Evolutionary conservation across 2,329 filamentous ascomycete genomes (phyloP).

Genomic region (Penicillium paneum): DNA sequence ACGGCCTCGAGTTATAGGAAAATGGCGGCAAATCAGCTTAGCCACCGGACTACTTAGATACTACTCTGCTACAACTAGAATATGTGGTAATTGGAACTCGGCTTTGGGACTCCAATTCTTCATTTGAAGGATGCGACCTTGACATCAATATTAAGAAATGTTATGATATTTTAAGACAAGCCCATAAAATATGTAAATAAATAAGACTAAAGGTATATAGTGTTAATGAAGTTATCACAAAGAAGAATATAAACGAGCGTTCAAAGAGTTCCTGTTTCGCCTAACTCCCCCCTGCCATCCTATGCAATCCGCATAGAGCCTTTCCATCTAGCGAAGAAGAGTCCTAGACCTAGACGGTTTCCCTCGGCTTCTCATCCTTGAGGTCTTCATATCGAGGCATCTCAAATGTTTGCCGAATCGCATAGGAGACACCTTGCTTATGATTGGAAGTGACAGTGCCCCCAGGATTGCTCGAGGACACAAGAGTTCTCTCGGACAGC

Average conservation of each 20-base stretch:
- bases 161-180: background rate
- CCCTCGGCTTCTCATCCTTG: background rate
- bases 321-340: background rate
- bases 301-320: background rate
- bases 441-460: background rate
- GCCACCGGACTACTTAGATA: constrained; percentile 15
- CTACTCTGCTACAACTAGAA: background rate
- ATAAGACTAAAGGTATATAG: background rate
- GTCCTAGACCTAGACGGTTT: background rate
- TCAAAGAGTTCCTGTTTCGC: background rate
- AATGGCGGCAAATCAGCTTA: constrained; percentile 18
- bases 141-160: background rate
- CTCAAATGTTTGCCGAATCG: constrained; percentile 2
- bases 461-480: background rate
- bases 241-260: background rate
- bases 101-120: no score
- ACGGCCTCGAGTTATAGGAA: constrained; percentile 19
- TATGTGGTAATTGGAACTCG: no score
- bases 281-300: background rate
- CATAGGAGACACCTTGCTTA: constrained; percentile 1
- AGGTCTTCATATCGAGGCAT: constrained; percentile 6
- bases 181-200: background rate
- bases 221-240: constrained; percentile 1
- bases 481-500: constrained; percentile 11
- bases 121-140: no score